Percentiles rank a stretch among this genome's conserved stretches.
These are phyloP conservation scores for Phaeosphaeriaceae sp. DNA, from an alignment of 2,329 filamentous ascomycete species.

Conservation along the genomic window DNA sequence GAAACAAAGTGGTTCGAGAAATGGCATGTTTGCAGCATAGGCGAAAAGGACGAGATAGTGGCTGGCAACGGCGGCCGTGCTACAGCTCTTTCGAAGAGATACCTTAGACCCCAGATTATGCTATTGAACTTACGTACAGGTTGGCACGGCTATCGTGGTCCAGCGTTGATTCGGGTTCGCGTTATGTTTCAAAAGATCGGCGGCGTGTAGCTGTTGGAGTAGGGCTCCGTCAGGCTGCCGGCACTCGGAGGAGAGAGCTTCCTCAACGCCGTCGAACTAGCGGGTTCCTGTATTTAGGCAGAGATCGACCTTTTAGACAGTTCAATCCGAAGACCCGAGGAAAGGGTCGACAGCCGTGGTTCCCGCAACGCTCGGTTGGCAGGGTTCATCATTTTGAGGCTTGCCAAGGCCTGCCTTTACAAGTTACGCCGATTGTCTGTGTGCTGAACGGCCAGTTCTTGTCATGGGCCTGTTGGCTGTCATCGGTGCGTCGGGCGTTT, in stretches of 20 bases:
- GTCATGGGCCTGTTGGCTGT: neutral
- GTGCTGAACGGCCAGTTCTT: neutral
- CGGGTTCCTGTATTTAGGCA: neutral
- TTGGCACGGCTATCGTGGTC: neutral
- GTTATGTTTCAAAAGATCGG: constrained; percentile 2
- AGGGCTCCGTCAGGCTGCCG: neutral
- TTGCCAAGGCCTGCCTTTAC: neutral
- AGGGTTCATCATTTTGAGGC: neutral
- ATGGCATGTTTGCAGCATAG: neutral
- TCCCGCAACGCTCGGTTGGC: constrained; percentile 1
- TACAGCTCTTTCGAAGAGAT: neutral
- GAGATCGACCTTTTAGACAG: neutral
- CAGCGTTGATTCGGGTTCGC: neutral
- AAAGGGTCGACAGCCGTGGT: neutral
- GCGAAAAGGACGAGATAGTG: neutral
- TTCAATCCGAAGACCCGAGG: neutral
- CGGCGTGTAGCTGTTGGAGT: neutral
- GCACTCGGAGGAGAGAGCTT: neutral
- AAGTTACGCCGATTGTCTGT: neutral
- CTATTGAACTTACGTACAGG: neutral
- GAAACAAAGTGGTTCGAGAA: neutral
- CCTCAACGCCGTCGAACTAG: neutral
- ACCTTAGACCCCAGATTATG: neutral
- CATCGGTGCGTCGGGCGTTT: neutral
- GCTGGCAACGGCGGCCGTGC: neutral